Percentiles rank a stretch among this genome's conserved stretches.
Evolutionary conservation across 177 flowering plant species (phyloP).

Genomic region (Vitis hybrid): DNA sequence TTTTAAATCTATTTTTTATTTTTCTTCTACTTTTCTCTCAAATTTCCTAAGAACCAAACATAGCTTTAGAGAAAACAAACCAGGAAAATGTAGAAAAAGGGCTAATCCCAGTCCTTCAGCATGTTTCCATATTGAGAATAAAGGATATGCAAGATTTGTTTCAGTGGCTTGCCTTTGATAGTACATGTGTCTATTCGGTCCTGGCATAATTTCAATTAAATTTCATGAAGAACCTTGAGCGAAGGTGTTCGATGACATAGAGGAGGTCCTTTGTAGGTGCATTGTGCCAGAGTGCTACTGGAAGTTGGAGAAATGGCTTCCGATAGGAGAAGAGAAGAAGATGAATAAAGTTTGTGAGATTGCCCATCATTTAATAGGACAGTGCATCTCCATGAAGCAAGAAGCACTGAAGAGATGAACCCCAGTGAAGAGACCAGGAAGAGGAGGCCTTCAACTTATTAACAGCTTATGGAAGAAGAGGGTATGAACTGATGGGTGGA

Average conservation of each 20-base stretch:
- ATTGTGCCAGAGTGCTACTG: constrained; percentile 20
- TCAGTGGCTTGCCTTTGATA: constrained; percentile 32
- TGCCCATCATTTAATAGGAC: constrained; percentile 1
- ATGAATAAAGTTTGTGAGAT: too few relatives aligned
- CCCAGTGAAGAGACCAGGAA: background rate
- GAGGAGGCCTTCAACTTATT: constrained; percentile 12
- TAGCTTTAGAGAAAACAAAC: background rate
- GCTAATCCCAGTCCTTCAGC: constrained; percentile 25
- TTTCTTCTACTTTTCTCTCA: too few relatives aligned
- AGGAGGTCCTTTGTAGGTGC: constrained; percentile 23
- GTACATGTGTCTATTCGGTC: constrained; percentile 14
- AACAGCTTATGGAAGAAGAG: constrained; percentile 8
- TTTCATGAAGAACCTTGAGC: constrained; percentile 16
- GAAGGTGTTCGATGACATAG: constrained; percentile 21
- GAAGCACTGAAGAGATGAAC: background rate
- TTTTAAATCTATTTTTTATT: too few relatives aligned
- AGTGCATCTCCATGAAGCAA: constrained; percentile 10
- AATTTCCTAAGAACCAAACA: too few relatives aligned
- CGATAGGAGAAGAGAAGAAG: constrained; percentile 15
- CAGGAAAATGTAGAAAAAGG: constrained; percentile 10
- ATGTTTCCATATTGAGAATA: background rate
- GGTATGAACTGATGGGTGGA: background rate
- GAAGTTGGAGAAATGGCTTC: constrained; percentile 28
- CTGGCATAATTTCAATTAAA: constrained; percentile 17
- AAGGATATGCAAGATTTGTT: constrained; percentile 36